Evolutionary conservation across 192 early-diverging fungal genomes (phyloP), one percentile per base, ranked within the genome.

Genomic region (Coemansia pectinata): DNA sequence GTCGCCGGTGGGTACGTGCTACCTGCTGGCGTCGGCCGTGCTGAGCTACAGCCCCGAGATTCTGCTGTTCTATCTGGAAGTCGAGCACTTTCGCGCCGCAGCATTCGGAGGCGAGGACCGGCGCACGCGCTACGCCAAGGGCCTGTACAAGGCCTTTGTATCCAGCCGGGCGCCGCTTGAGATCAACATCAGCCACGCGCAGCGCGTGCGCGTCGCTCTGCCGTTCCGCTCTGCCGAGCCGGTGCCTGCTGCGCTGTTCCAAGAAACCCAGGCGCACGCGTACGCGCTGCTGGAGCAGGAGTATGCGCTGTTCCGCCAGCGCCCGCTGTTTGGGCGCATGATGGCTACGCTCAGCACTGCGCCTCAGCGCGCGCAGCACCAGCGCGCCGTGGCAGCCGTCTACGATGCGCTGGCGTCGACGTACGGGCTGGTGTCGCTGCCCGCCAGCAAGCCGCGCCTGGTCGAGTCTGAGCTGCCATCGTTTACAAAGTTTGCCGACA

Each of bases 141-240:
- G 76, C 25, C 64, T 84, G 15, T 84, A 79, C 73, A 78, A 79
- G 73, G 76, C 76, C 7, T 84, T 84, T 34, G 61, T 84, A 8
- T 84, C 81, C 1, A 69, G 65, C 59, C 71, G 72, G 39, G 69
- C 81, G 21, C 73, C 81, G 11, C 64, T 84, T 10, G 81, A 84
- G 64, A 70, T 79, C 60, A 84, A 84, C 61, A 84, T 79, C 60
- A 84, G 77, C 72, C 70, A 74, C 47, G 65, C 39, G 50, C 75
- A 74, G 68, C 80, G 80, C 45, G 66, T 62, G 48, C 70, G 65
- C 44, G 53, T 84, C 14, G 59, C 69, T 2, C 40, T 45, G 25
- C 60, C 65, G 40, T 67, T 84, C 21, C 81, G 70, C 40, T 47
- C 57, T 12, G 57, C 62, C 23, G 65, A 42, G 34, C 69, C 69